Evolutionary conservation across 495 filamentous ascomycete genomes (phyloP).

Genomic region (Staphylotrichum longicolle): DNA sequence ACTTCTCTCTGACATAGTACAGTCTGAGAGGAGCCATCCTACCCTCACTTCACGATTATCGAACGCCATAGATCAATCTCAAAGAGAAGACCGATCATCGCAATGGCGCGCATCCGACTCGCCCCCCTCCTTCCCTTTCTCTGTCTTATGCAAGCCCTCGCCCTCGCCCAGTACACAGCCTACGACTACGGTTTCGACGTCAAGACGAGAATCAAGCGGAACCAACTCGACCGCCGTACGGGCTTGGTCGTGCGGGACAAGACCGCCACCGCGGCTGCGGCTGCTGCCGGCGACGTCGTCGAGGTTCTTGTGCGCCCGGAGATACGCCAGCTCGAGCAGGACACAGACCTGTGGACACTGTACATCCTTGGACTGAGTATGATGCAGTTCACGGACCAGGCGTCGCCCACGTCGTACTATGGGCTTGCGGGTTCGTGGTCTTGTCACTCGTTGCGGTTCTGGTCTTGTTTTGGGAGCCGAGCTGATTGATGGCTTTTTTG

Average conservation of each 20-base stretch:
- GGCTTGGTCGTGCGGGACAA: conserved; percentile 25
- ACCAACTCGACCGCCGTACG: conserved; percentile 18
- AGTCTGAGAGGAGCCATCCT: too few relatives aligned
- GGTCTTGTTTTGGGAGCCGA: background rate
- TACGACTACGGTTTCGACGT: conserved; percentile 47
- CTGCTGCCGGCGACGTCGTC: too few relatives aligned
- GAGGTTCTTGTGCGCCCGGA: conserved; percentile 40
- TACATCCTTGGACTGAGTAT: conserved; percentile 55
- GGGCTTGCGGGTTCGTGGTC: conserved; percentile 45
- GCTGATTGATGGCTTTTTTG: conserved; percentile 5
- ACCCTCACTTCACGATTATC: too few relatives aligned
- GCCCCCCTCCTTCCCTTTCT: conserved; percentile 13
- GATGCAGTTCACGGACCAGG: conserved; percentile 55
- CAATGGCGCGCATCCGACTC: conserved; percentile 17
- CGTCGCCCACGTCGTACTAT: conserved; percentile 57
- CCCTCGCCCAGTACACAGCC: conserved; percentile 23
- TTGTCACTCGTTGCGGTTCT: background rate
- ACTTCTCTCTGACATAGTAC: too few relatives aligned
- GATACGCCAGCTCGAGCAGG: conserved; percentile 56
- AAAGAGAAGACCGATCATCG: background rate
- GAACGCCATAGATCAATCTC: too few relatives aligned
- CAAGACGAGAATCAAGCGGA: conserved; percentile 26
- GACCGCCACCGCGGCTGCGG: background rate
- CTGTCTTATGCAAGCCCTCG: conserved; percentile 3
- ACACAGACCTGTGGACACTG: conserved; percentile 57